phyloP scores from a whole-genome alignment of 73 alveolate genomes.

The Urostyla sp. region DNA sequence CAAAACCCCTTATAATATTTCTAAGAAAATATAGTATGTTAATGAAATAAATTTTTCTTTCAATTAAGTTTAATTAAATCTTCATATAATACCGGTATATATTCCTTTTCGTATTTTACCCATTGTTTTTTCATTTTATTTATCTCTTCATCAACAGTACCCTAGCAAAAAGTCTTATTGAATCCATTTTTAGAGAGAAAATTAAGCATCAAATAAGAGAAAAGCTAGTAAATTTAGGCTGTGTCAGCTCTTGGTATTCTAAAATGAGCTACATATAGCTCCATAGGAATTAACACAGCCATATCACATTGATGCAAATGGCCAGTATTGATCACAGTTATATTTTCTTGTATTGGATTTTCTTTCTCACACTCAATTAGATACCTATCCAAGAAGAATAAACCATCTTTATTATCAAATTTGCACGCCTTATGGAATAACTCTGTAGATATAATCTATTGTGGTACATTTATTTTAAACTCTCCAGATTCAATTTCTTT shows the following conservation, averaged over 20 bases:
- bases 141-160: too few species aligned
- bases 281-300: not conserved
- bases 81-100: too few species aligned
- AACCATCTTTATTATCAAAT: slow-evolving; percentile 38
- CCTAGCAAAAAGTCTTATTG: not conserved
- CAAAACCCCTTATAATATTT: too few species aligned
- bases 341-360: not conserved
- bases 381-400: not conserved
- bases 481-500: slow-evolving; percentile 20
- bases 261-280: not conserved
- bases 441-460: not conserved
- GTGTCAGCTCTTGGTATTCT: not conserved
- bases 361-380: not conserved
- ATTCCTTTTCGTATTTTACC: too few species aligned
- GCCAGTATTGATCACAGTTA: not conserved
- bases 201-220: not conserved
- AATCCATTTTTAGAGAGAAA: not conserved
- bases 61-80: too few species aligned
- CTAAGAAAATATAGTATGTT: too few species aligned
- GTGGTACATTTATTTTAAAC: not conserved
- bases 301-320: slow-evolving; percentile 13
- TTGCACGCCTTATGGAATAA: not conserved
- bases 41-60: too few species aligned
- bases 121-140: too few species aligned
- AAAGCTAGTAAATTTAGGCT: not conserved